Base-by-base conservation (phyloP, 495 filamentous ascomycete species). In the Penicillium waksmanii region DNA sequence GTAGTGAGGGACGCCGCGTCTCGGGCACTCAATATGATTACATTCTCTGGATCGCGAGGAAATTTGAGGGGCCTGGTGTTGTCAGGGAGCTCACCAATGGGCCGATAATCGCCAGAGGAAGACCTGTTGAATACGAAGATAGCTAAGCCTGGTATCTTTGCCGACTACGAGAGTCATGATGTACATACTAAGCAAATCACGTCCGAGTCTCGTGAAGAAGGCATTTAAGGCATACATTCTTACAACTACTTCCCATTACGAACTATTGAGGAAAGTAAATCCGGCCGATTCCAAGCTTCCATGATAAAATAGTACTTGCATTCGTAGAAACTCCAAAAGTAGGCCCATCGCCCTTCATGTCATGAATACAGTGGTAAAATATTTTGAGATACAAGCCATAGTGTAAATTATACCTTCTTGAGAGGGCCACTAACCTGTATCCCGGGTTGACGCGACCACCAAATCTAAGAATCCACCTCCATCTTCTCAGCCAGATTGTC, bases 391-490 rank as follows among this genome's bases (percentile, higher is more conserved):
- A 58, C 56, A 63, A 52, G 42, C 34, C 36, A 50, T 35, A 56
- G 59, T 60, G 62, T 61, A 67, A 56, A 66, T 68, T 68, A 61
- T 58, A 56, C 56, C 59, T 51, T 33, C 51, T 31, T 53, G 40
- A 65, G 36, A 66, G 56, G 36, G 56, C 49, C 58, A 64, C 51
- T 54, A 53, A 53, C 55, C 34, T 60, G 51, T 50, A 25, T 33
- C 55, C 56, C 44, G 43, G n/a, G 17, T 42, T 53, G 50, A 42
- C 19, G 5, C 44, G 21, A 61, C 5, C 35, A 49, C 47, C 17
- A 51, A 58, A 21, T 31, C 51, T 84, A 92, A 63, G 80, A 70
- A 77, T 98, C 95, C 36, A 99, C 85, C 68, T 99, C 96, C 96
- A 99, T 99, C 76, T 86, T 89, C 81, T 97, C 93, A 25, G 77